A percentile compares a stretch with the other conserved stretches of the same genome.
These are phyloP conservation scores for Plasmodium coatneyi DNA, from an alignment of 169 alveolate species.

Conservation along the genomic window DNA sequence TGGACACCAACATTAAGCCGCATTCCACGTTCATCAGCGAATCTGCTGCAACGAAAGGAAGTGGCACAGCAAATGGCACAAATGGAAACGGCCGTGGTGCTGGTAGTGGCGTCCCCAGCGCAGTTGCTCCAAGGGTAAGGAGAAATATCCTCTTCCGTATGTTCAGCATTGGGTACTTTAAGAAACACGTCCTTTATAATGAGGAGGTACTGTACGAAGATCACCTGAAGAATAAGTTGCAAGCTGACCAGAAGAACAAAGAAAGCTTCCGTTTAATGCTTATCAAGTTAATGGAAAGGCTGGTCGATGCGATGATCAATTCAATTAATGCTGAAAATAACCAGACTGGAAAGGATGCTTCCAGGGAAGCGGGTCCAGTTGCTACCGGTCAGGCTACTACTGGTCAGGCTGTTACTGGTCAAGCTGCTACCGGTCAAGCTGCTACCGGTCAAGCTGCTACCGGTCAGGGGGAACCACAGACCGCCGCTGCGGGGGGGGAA, in stretches of 20 bases:
- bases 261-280: not conserved
- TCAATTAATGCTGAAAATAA: not conserved
- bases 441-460: not conserved
- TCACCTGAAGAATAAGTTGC: not conserved
- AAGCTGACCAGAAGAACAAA: not conserved
- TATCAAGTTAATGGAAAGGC: not conserved
- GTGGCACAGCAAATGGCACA: not conserved
- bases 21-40: not conserved
- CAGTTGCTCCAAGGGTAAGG: not conserved
- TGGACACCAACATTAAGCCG: conserved; percentile 1
- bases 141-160: conserved; percentile 14
- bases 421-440: not conserved
- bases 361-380: not conserved
- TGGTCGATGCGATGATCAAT: not conserved
- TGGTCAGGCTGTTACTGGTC: not conserved
- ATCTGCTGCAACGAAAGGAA: not conserved
- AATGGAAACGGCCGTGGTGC: not conserved
- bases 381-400: not conserved
- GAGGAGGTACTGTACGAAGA: conserved; percentile 23
- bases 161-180: conserved; percentile 1
- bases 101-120: not conserved
- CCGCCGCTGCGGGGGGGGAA: not conserved
- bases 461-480: not conserved
- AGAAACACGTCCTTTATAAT: conserved; percentile 31
- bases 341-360: not conserved